A percentile compares a stretch with the other conserved stretches of the same genome.
phyloP scores from a whole-genome alignment of 768 basidiomycete species.

The Boletus insuetus region DNA sequence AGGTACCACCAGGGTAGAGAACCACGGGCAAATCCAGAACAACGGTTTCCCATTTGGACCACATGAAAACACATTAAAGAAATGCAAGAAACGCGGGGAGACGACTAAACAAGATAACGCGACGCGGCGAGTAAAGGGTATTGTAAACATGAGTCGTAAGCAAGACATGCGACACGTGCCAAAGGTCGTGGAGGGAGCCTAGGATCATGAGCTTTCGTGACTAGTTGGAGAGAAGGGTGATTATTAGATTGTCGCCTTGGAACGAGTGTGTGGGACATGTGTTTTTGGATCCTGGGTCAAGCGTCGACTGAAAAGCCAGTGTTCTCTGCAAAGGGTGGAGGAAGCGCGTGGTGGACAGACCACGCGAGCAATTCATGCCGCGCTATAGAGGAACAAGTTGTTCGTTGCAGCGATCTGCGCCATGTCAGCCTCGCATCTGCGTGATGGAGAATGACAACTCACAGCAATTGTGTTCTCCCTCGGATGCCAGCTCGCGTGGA shows the following conservation, averaged over 20 bases:
- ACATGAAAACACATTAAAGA: constrained; percentile 15
- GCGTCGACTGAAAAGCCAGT: constrained; percentile 9
- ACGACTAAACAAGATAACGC: constrained; percentile 30
- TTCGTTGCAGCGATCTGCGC: constrained; percentile 85
- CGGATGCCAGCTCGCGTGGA: constrained; percentile 97
- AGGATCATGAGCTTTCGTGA: constrained; percentile 27
- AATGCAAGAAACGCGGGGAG: constrained; percentile 22
- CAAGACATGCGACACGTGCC: constrained; percentile 27
- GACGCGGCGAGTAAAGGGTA: constrained; percentile 30
- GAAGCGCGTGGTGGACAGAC: background rate
- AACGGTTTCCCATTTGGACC: constrained; percentile 19
- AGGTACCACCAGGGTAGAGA: constrained; percentile 15
- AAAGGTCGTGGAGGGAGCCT: constrained; percentile 9
- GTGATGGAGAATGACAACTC: constrained; percentile 35
- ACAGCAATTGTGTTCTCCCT: constrained; percentile 97
- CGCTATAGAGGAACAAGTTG: constrained; percentile 35
- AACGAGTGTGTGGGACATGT: constrained; percentile 18
- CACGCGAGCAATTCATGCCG: constrained; percentile 35
- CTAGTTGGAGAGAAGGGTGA: constrained; percentile 13
- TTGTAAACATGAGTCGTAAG: constrained; percentile 32
- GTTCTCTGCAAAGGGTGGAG: constrained; percentile 11
- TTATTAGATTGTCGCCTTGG: constrained; percentile 26
- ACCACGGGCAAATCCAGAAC: constrained; percentile 17
- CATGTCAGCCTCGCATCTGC: constrained; percentile 6
- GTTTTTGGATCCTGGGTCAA: constrained; percentile 13